Evolutionary conservation across 2,329 filamentous ascomycete species (phyloP).

Genomic region (Pyrenochaeta sp.): DNA sequence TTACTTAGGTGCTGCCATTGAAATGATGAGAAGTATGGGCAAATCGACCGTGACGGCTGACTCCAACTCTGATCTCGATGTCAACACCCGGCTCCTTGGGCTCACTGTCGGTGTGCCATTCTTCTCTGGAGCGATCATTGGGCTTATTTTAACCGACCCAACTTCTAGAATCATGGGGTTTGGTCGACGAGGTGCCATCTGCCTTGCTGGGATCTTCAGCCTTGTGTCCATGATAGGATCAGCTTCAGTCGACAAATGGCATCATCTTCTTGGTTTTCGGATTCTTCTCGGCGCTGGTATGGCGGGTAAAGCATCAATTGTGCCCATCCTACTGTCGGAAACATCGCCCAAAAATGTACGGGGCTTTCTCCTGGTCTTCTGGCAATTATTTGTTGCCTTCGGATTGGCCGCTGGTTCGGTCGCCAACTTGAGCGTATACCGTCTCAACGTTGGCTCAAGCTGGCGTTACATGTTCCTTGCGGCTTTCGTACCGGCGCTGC

Average conservation of each 20-base stretch:
- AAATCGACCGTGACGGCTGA: not conserved
- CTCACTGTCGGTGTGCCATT: conserved; percentile 5
- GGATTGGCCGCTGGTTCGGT: not conserved
- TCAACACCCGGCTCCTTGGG: conserved; percentile 6
- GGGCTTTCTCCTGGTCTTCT: not conserved
- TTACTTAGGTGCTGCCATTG: conserved; percentile 2
- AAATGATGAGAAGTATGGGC: conserved; percentile 2
- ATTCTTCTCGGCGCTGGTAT: not conserved
- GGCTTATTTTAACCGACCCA: conserved; percentile 3
- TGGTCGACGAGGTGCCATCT: conserved; percentile 2
- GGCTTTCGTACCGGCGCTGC: not conserved
- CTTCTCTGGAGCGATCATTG: conserved; percentile 4
- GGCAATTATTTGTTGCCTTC: not conserved
- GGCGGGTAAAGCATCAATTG: not conserved
- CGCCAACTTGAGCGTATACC: not conserved
- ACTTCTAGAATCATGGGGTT: not conserved
- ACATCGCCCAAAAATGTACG: not conserved
- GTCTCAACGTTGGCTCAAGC: not conserved
- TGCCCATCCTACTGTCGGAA: not conserved
- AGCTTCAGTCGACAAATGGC: not conserved
- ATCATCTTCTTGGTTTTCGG: not conserved
- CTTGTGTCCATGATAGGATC: not conserved
- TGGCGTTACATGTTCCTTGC: not conserved
- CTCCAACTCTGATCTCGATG: not conserved
- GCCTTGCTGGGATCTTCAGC: not conserved